Evolutionary conservation across 352 stramenopile species (phyloP), one percentile per base, ranked within the genome.

Genomic region (Phytophthora fragariaefolia): DNA sequence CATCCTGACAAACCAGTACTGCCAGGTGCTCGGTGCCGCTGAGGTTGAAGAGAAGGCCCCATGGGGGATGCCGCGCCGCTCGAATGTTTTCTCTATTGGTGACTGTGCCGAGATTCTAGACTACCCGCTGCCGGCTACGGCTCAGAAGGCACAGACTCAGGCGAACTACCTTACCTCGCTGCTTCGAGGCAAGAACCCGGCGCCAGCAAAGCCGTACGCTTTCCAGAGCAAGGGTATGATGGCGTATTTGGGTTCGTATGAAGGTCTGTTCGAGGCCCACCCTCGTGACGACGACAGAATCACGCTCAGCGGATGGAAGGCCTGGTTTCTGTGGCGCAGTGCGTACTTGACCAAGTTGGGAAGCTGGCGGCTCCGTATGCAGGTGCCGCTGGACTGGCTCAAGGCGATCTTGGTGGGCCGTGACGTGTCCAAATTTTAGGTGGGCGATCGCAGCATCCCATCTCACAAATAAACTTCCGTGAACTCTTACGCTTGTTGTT

Each of bases 361-460:
- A 28, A 97, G 87, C 54, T 96, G 85, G 89, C 84, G 91, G 20
- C 90, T 98, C 71, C 97, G 96, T 57, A 83, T 98, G 64, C 80
- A 98, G 58, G 97, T 99, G 69, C 96, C 97, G 4, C 92, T 99
- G 69, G 96, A 99, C 78, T 99, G 97, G 96, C 93, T 99, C 68
- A 99, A 99, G 82, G 85, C 90, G 15, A 85, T 98, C n/a, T 67
- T 99, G 13, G 98, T 99, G 58, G 97, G 97, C 3, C 82, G 97
- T 63, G 97, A 99, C 64, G 96, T 99, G 63, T 97, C 83, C 15
- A 85, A 92, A 47, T 99, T 99, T 58, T 96, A 68, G 51, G 30
- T 9, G 36, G 48, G 43, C 15, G n/a, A 30, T 2, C 30, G 22
- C 40, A 58, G 40, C 60, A 32, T 38, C 53, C 45, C 6, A 53